phyloP scores from a whole-genome alignment of 2,329 filamentous ascomycete species.

The Ophiocordyceps camponoti-rufipedis region DNA sequence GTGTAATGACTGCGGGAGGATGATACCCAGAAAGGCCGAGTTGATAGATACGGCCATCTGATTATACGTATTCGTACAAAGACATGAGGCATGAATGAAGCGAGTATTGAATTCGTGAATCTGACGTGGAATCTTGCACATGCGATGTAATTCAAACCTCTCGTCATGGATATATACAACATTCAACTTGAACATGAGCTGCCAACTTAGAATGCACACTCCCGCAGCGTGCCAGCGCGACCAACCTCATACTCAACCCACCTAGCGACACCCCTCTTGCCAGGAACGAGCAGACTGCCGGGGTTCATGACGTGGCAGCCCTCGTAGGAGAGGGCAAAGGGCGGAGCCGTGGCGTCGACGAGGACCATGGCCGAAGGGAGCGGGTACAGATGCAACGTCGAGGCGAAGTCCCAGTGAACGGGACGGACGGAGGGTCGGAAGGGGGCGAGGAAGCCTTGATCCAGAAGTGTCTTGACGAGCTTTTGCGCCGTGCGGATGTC shows the following conservation, averaged over 20 bases:
- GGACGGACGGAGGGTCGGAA: constrained; percentile 68
- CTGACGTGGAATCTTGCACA: too few relatives aligned
- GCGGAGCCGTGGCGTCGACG: constrained; percentile 61
- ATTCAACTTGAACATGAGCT: too few relatives aligned
- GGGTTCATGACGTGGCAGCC: constrained; percentile 95
- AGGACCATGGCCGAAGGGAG: constrained; percentile 70
- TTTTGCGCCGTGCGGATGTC: constrained; percentile 47
- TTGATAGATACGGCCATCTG: too few relatives aligned
- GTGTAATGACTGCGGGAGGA: not conserved
- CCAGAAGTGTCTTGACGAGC: constrained; percentile 78
- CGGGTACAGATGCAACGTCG: constrained; percentile 66
- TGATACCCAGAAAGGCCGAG: not conserved
- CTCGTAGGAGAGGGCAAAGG: constrained; percentile 83
- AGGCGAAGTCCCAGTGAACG: constrained; percentile 75
- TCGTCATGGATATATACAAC: too few relatives aligned
- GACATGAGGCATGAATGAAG: too few relatives aligned
- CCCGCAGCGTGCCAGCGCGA: constrained; percentile 41
- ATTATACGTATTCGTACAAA: too few relatives aligned
- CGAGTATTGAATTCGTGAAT: too few relatives aligned
- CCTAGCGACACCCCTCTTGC: constrained; percentile 47
- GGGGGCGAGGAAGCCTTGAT: constrained; percentile 76
- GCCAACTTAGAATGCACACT: constrained; percentile 33
- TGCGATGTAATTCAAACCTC: too few relatives aligned
- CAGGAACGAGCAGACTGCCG: constrained; percentile 53
- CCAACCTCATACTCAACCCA: constrained; percentile 81